These are phyloP conservation scores for Metarhizium brunneum DNA, from an alignment of 2,329 filamentous ascomycete species.

Conservation along the genomic window DNA sequence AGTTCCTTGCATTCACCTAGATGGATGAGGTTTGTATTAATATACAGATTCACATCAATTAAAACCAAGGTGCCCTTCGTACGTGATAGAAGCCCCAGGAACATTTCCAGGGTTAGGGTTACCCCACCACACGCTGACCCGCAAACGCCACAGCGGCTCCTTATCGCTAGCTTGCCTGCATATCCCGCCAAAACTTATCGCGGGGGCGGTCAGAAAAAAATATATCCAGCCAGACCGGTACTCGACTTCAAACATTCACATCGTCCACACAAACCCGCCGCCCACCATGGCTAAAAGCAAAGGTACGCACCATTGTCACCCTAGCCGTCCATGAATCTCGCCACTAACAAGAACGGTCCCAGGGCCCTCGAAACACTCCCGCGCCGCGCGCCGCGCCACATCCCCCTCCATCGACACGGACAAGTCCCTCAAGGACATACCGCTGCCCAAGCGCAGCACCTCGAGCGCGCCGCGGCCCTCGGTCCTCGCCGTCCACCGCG, in stretches of 20 bases:
- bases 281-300: slow-evolving; percentile 10
- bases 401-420: slow-evolving; percentile 63
- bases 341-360: neutral
- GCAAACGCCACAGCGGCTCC: no score
- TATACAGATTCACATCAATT: no score
- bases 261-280: neutral
- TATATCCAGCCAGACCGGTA: neutral
- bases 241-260: neutral
- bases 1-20: no score
- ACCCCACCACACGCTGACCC: no score
- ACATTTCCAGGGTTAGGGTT: no score
- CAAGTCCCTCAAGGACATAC: slow-evolving; percentile 57
- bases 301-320: neutral
- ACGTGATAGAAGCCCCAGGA: no score
- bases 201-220: neutral
- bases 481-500: slow-evolving; percentile 59
- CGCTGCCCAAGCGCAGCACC: slow-evolving; percentile 20
- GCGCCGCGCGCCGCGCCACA: slow-evolving; percentile 63
- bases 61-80: no score
- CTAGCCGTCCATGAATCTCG: neutral
- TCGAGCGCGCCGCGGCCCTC: slow-evolving; percentile 37
- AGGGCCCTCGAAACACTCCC: slow-evolving; percentile 62
- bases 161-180: no score
- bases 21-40: no score
- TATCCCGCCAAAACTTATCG: no score